Percentiles rank a stretch among this genome's conserved stretches.
Evolutionary conservation across 148 eudicot genomes (phyloP).

Genomic region (Rhododendron mucronatum): DNA sequence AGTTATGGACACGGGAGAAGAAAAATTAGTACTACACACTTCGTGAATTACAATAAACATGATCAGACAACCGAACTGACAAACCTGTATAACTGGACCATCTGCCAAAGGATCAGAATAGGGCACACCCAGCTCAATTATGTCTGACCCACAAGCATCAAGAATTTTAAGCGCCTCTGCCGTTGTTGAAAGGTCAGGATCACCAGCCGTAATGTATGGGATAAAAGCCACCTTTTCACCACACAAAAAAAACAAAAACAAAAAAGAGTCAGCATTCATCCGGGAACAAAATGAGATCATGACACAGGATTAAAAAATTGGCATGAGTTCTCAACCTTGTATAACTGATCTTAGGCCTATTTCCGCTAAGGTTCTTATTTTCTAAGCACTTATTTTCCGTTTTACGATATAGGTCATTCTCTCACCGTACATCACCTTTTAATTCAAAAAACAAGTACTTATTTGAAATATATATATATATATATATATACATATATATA

Average conservation of each 20-base stretch:
- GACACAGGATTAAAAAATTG: neutral
- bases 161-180: slow-evolving; percentile 81
- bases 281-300: neutral
- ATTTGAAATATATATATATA: too few relatives aligned
- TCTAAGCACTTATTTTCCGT: too few relatives aligned
- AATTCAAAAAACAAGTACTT: too few relatives aligned
- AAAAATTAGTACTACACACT: neutral
- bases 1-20: neutral
- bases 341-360: neutral
- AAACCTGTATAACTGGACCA: slow-evolving; percentile 96
- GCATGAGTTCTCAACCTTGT: neutral
- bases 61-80: neutral
- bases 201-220: slow-evolving; percentile 94
- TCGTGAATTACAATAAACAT: neutral
- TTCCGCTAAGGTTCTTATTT: too few relatives aligned
- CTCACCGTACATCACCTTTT: too few relatives aligned
- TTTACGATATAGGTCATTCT: too few relatives aligned
- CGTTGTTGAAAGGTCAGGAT: slow-evolving; percentile 85
- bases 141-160: slow-evolving; percentile 84
- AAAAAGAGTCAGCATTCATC: neutral
- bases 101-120: slow-evolving; percentile 96
- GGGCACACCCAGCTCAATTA: slow-evolving; percentile 87
- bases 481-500: too few relatives aligned
- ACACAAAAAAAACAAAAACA: too few relatives aligned
- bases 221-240: slow-evolving; percentile 73